Evolutionary conservation across 805 yeast species (phyloP).

Genomic region (Tetrapisispora taiwanensis): DNA sequence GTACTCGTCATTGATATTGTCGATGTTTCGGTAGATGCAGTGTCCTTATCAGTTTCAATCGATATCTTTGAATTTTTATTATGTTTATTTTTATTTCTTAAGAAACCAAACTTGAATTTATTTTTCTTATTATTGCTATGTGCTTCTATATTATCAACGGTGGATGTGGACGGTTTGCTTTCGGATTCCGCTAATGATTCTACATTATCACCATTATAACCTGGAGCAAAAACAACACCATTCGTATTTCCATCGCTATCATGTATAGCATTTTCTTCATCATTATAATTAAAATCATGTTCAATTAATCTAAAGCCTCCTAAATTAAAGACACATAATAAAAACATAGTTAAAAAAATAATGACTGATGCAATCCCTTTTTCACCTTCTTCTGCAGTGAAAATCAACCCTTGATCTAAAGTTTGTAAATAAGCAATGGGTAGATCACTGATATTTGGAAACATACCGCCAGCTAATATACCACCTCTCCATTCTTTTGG

Average conservation of each 20-base stretch:
- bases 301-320: conserved; percentile 67
- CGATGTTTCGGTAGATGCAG: neutral
- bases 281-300: conserved; percentile 45
- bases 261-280: conserved; percentile 15
- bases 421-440: conserved; percentile 73
- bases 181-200: neutral
- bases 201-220: neutral
- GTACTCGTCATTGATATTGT: neutral
- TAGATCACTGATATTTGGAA: conserved; percentile 66
- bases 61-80: neutral
- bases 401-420: conserved; percentile 48
- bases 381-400: conserved; percentile 49
- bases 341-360: conserved; percentile 60
- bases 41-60: neutral
- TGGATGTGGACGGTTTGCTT: neutral
- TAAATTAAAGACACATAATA: conserved; percentile 56
- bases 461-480: conserved; percentile 54
- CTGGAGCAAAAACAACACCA: neutral
- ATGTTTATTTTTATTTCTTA: neutral
- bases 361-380: conserved; percentile 79
- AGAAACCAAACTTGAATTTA: neutral
- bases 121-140: neutral
- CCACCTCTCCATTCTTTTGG: conserved; percentile 70
- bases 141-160: neutral
- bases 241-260: neutral